Evolutionary conservation across 1,284 basidiomycete species (phyloP), one percentile per base, ranked within the genome.

Genomic region (Trichosporon asahii): DNA sequence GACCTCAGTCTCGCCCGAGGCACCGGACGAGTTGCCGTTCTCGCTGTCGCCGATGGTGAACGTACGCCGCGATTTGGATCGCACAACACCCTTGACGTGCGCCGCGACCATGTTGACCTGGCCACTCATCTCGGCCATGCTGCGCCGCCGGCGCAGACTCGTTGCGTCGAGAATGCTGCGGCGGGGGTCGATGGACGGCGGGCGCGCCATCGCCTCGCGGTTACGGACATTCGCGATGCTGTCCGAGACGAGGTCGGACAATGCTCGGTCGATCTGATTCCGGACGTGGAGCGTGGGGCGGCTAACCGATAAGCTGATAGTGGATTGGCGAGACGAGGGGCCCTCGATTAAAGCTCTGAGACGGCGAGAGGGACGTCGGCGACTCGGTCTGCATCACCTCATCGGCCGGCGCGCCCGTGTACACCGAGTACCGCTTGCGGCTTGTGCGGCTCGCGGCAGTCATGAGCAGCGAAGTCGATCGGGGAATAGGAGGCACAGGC

Each of bases 201-300:
- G 70, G 11, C 73, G 67, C 31, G 78, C 78, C 6, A 79, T 70
- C 40, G 79, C 79, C 15, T 78, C 79, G 64, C 76, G 77, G 69
- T 76, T 79, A 15, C 84, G 72, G 0, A 83, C 82, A 0, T 82
- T 78, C 15, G 81, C 77, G 60, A 81, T 81, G 18, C 76, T 74
- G 33, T 85, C 84, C 7, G 82, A 84, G 66, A 85, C 79, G 57
- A 85, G 76, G 69, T 85, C 85, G 7, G 75, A 70, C 4, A 85
- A 75, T 0, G 80, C 77, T 5, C 81, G 76, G 72, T 85, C 84
- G 66, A 85, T 82, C 7, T 79, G 74, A 31, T 88, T 86, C 23
- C 93, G 89, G 35, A 90, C 88, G 37, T 88, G 85, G 15, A 87
- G 84, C 7, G 91, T 90, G 9, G 89, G 88, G 9, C 92, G 89